Evolutionary conservation across 352 stramenopile species (phyloP).

Genomic region (Blastocystis sp.): DNA sequence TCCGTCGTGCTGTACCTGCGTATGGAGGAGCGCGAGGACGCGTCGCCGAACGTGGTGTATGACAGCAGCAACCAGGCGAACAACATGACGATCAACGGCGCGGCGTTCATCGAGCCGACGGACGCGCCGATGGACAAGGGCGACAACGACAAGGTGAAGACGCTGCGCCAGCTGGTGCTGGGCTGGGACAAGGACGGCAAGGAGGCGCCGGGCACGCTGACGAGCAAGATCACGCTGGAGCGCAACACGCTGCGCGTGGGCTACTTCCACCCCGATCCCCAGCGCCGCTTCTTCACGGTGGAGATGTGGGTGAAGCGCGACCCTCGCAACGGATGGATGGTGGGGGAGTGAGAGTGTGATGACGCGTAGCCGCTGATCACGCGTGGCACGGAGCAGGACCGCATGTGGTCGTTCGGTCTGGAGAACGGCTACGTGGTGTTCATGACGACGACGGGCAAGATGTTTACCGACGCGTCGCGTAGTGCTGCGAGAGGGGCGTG

Average conservation of each 20-base stretch:
- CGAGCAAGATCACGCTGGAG: conserved; percentile 61
- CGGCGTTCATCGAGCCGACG: conserved; percentile 21
- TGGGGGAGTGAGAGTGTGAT: background rate
- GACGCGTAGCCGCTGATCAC: conserved; percentile 69
- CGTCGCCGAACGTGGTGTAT: background rate
- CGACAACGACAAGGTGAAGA: conserved; percentile 71
- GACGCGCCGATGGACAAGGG: conserved; percentile 67
- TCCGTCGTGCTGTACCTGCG: conserved; percentile 64
- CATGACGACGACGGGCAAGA: conserved; percentile 51
- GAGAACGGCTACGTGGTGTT: conserved; percentile 73
- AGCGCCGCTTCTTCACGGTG: conserved; percentile 70
- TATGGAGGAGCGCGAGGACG: conserved; percentile 67
- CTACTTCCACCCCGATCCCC: conserved; percentile 68
- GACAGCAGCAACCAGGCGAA: conserved; percentile 71
- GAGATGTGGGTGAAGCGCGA: conserved; percentile 74
- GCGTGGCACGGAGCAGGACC: conserved; percentile 39
- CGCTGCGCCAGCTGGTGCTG: conserved; percentile 45
- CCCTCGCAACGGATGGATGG: conserved; percentile 63
- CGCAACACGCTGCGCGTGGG: conserved; percentile 56
- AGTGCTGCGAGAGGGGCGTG: background rate
- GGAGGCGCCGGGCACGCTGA: conserved; percentile 49
- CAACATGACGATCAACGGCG: conserved; percentile 68
- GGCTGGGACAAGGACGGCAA: conserved; percentile 74
- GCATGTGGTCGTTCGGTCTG: conserved; percentile 70
- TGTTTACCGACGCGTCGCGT: conserved; percentile 61